Base-by-base conservation (phyloP, 2,329 filamentous ascomycete species). In the Diatrype stigma region DNA sequence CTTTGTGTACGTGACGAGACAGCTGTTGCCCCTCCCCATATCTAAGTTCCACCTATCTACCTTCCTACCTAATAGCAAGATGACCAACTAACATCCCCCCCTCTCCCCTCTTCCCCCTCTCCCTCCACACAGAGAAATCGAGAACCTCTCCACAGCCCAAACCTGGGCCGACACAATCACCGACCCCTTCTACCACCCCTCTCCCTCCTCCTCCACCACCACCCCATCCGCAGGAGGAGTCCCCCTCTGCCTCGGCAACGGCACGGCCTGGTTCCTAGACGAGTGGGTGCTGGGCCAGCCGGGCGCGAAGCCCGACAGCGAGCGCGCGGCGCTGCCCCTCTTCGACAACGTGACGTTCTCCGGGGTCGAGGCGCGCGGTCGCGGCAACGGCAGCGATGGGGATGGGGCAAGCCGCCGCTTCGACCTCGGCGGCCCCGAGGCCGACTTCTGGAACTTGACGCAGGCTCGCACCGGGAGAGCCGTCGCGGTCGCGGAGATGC, bases 341-440 rank as follows among this genome's bases (percentile, higher is more conserved):
- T 46, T 46, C 45, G 26, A n/a, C 45, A 46, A 46, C 45, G n/a
- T 46, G 23, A 46, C 16, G 16, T 46, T 46, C 45, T 8, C 16
- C 17, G 45, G 19, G 6, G 45, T 46, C 16, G 17, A 23, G 45
- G 45, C 40, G 21, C 21, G 5, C 12, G 21, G 14, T 19, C 22
- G 34, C 6, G 34, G n/a, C n/a, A 34, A 34, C 30, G 14, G 30
- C 30, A 14, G 30, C 30, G 30, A 34, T 14, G 30, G 30, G n/a
- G n/a, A n/a, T 14, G 30, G 19, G 38, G 7, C 19, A 1, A 11
- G 38, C 12, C n/a, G 12, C 12, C 40, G 22, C 21, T 26, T 44
- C 3, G 22, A 44, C 21, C 40, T 44, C 16, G 40, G 12, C 40
- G 2, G 7, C 22, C 21, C 19, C 2, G 14, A 2, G 12, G 21